Base-by-base conservation (phyloP, 768 basidiomycete species). In the Russula abietina region DNA sequence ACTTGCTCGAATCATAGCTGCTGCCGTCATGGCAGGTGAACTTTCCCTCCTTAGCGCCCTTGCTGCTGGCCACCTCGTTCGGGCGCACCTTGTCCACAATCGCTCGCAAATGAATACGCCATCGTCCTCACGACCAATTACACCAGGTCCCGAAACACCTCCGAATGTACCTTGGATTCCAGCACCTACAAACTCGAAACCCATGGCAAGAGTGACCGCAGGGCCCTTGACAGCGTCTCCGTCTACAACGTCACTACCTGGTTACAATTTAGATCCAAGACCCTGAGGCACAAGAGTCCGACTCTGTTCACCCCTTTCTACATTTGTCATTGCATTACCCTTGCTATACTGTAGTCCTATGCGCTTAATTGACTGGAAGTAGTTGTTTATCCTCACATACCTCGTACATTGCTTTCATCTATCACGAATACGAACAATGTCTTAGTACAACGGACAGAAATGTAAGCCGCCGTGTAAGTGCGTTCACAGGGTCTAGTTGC, bases 21-120 rank as follows among this genome's bases (percentile, higher is more conserved):
- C 93, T 0, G 82, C 92, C 0, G 97, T 99, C 69, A 97, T 98
- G 93, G 96, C 97, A 2, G 97, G 97, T 39, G 97, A 99, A 74
- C 79, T 98, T 36, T 91, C 89, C 19, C 80, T 99, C 64, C 81
- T 99, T 72, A 87, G 87, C 67, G 95, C 97, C 2, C 83, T 99
- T 43, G 95, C 95, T 1, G 94, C 93, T 3, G 96, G 96, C 0
- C 94, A 97, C 71, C 81, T 98, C 65, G 93, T 98, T 70, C 83
- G 89, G 45, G 95, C 95, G 32, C 94, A 98, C 72, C 83, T 97
- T 75, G 86, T 85, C 39, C 94, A 95, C 77, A 98, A 98, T 72
- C 83, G 95, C 60, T 89, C 87, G 57, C 85, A 85, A 69, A 81
- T 87, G 19, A 87, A 84, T 61, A 96, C 94, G 0, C 93, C 93